Conservation (phyloP, 1,139 yeast species). For the Geotrichum aggregatum region DNA sequence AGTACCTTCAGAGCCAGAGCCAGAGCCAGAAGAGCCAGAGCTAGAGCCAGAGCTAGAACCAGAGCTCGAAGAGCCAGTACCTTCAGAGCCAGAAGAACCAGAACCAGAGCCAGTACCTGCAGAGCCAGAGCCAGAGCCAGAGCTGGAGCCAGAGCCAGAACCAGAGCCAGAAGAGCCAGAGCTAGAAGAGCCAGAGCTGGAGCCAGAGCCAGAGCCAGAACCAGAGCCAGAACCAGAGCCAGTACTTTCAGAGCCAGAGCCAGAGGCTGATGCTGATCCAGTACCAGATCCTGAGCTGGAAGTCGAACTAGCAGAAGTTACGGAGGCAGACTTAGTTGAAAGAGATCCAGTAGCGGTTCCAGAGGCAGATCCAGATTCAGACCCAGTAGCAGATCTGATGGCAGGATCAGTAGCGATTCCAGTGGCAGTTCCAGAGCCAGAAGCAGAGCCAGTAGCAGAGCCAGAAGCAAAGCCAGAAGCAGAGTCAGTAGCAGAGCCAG, state of each 20-base stretch:
- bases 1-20: slow-evolving; percentile 1
- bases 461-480: not conserved
- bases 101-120: not conserved
- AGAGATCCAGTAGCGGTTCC: not conserved
- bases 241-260: not conserved
- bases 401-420: not conserved
- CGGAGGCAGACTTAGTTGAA: too few relatives aligned
- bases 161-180: not conserved
- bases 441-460: not conserved
- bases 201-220: not conserved
- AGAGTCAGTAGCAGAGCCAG: not conserved
- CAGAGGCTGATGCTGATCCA: not conserved
- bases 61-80: not conserved
- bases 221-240: not conserved
- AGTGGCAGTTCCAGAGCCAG: not conserved
- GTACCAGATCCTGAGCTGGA: slow-evolving; percentile 3
- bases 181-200: not conserved
- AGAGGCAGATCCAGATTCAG: not conserved
- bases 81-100: not conserved
- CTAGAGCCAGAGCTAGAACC: not conserved
- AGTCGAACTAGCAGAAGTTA: slow-evolving; percentile 1
- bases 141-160: not conserved
- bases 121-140: slow-evolving; percentile 1
- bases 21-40: slow-evolving; percentile 2
- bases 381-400: not conserved